Evolutionary conservation across 1,139 yeast genomes (phyloP), one percentile per base, ranked within the genome.

Genomic region (Taphrina betulina): DNA sequence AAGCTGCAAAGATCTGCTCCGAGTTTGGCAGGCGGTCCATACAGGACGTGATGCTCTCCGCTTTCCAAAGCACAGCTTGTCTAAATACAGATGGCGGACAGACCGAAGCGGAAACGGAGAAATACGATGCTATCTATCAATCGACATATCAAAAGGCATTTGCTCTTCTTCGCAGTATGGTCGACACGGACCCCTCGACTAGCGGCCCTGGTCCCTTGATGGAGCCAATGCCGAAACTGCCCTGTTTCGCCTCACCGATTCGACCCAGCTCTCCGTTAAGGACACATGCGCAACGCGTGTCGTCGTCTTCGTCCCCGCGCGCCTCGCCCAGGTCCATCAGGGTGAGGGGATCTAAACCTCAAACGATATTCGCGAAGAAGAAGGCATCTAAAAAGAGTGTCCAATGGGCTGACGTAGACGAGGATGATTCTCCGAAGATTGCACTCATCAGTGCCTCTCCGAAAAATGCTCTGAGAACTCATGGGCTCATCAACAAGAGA

Each of bases 331-430:
- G 54, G 8, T 24, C 37, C 22, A 29, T 50, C 3, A 34, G 46
- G 3, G 36, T 34, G 3, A 41, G 35, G 10, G 46, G 28, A 3
- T 20, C 40, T 8, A 50, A 50, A 24, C 33, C 46, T 5, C 54
- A 50, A n/a, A 24, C 54, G 2, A 42, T 50, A 33, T 50, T 50
- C 20, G 40, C 45, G 16, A 50, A 50, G 40, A 50, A 50, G 46
- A 50, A 40, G 26, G 17, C 34, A 4, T 12, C 20, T 14, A 50
- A 50, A 40, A 50, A 50, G 34, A 50, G 46, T 22, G 54, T 50
- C 7, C 54, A 42, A 12, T 50, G 54, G 54, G 54, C 46, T 7
- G 54, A 50, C 10, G 41, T 28, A 12, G 37, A 28, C 5, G 37
- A 8, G 17, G 41, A 20, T 2, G 10, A 29, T 17, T 12, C 16